These are phyloP conservation scores for Byssothecium circinans DNA, from an alignment of 2,329 filamentous ascomycete genomes.

Conservation along the genomic window DNA sequence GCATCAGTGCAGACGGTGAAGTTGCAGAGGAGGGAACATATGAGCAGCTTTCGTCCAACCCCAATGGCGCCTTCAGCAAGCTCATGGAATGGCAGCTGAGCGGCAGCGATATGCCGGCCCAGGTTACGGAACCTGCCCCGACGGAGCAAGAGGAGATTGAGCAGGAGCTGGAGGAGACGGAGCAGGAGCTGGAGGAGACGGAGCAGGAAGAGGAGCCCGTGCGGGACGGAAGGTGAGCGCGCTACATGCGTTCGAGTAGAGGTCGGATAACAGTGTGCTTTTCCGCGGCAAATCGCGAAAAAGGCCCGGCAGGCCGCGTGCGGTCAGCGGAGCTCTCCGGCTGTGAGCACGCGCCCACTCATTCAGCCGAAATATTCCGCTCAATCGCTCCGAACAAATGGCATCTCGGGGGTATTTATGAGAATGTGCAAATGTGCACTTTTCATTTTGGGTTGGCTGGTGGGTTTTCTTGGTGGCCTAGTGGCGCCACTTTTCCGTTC, in stretches of 20 bases:
- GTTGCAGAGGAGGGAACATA: slow-evolving; percentile 93
- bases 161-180: slow-evolving; percentile 37
- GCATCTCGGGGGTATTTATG: no score
- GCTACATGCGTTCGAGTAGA: no score
- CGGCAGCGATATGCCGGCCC: slow-evolving; percentile 63
- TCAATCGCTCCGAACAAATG: no score
- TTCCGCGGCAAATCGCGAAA: no score
- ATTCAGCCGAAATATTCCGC: no score
- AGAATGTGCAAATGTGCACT: no score
- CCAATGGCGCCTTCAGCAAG: slow-evolving; percentile 83
- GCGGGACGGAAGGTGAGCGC: background rate
- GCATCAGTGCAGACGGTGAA: slow-evolving; percentile 79
- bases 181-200: slow-evolving; percentile 5
- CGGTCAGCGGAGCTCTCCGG: no score
- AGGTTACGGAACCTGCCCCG: slow-evolving; percentile 35
- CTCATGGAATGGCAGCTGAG: slow-evolving; percentile 99
- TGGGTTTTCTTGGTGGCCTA: background rate
- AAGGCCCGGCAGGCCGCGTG: no score
- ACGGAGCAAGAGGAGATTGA: slow-evolving; percentile 57
- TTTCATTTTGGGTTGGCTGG: no score
- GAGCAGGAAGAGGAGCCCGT: slow-evolving; percentile 2
- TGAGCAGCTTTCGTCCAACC: slow-evolving; percentile 69
- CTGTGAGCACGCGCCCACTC: no score
- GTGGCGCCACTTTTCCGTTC: background rate
- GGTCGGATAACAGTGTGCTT: no score